Base-by-base conservation (phyloP, 2,329 filamentous ascomycete genomes). In the Colletotrichum sp. region DNA sequence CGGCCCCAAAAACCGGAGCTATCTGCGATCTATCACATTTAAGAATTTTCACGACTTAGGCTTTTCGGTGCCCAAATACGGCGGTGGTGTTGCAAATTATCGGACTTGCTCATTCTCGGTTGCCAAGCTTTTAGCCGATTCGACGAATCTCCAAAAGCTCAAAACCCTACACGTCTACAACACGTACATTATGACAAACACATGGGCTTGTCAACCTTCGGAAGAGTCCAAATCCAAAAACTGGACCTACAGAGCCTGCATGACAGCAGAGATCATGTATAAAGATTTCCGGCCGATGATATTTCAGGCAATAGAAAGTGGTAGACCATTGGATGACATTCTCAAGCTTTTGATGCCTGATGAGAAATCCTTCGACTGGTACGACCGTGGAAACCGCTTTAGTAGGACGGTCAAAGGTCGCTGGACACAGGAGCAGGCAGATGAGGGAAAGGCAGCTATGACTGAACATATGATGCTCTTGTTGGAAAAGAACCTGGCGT, bases 11-110 rank as follows among this genome's bases (percentile, higher is more conserved):
- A 52, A 4, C 44, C 44, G 44, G n/a, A 25, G 44, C 44, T 52
- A 52, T 22, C 44, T 52, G 2, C 44, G 44, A 13, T 22, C n/a
- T 9, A 52, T 52, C 6, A 52, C 44, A 1, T 52, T 52, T 9
- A 15, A 25, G n/a, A 52, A 1, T 25, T 13, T 3, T 13, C 3
- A 1, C 44, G 44, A 48, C 1, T 6, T 44, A 44, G 39, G 19
- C 39, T 15, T 36, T 15, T 5, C 0, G 3, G 5, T 0, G 5
- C 19, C 19, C 0, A n/a, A 0, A 19, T 0, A 1, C 19, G 2
- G 9, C 19, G 16, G 8, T 6, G 39, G 19, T 48, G 44, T 0
- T 48, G n/a, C 5, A 48, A 22, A 4, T 52, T 22, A 52, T 52
- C 44, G 44, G 2, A 52, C 1, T 22, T 1, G 0, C n/a, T 52